These are phyloP conservation scores for Dactylellina drechsleri DNA, from an alignment of 2,329 filamentous ascomycete genomes.

Conservation along the genomic window DNA sequence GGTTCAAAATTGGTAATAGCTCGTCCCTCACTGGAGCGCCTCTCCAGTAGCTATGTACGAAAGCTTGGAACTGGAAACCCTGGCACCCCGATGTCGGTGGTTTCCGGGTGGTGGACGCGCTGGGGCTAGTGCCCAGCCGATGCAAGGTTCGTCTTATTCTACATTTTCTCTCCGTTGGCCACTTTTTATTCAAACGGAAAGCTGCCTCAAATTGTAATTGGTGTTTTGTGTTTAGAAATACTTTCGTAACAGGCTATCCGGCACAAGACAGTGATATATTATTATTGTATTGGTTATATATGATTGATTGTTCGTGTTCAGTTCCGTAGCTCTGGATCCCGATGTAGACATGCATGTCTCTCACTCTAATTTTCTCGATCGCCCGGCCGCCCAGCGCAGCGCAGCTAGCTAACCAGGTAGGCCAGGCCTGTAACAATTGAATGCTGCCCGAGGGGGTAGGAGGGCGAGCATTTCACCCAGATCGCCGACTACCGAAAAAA, in stretches of 20 bases:
- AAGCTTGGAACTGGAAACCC: not conserved
- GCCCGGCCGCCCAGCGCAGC: not conserved
- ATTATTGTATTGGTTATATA: not conserved
- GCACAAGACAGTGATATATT: conserved; percentile 11
- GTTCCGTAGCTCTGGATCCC: conserved; percentile 41
- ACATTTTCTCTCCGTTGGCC: not conserved
- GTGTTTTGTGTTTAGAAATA: not conserved
- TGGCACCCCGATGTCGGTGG: conserved; percentile 51
- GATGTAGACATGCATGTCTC: conserved; percentile 37
- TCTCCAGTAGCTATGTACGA: not conserved
- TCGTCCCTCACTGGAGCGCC: conserved; percentile 39
- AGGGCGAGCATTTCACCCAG: conserved; percentile 23
- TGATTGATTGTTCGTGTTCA: not conserved
- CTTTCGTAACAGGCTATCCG: conserved; percentile 13
- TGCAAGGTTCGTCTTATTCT: conserved; percentile 40
- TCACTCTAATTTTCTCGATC: conserved; percentile 27
- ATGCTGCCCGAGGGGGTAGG: not conserved
- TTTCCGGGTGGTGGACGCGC: conserved; percentile 30
- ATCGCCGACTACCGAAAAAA: conserved; percentile 53
- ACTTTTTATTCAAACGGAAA: not conserved
- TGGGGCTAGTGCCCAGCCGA: conserved; percentile 8
- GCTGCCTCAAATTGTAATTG: not conserved
- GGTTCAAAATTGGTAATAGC: conserved; percentile 51
- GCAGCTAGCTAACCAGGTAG: too few species aligned
- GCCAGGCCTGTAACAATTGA: too few species aligned